phyloP scores from a whole-genome alignment of 2,329 filamentous ascomycete species.

The Fusarium scirpi region DNA sequence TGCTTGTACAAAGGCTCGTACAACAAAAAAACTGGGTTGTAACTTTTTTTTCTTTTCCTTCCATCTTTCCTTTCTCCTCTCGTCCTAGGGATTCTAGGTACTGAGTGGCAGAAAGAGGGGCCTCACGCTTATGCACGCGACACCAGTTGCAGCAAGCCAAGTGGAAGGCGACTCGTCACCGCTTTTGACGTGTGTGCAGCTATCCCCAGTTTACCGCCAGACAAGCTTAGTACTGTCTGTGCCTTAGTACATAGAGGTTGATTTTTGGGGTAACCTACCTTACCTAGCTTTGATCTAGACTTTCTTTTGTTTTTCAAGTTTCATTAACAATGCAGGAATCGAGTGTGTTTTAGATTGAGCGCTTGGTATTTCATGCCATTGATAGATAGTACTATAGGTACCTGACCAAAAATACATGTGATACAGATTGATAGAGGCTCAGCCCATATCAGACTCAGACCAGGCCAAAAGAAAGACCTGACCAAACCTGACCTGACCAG shows the following conservation, averaged over 20 bases:
- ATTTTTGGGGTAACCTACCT: background rate
- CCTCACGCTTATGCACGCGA: conserved; percentile 48
- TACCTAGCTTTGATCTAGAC: background rate
- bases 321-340: background rate
- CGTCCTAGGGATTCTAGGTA: background rate
- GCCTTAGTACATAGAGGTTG: background rate
- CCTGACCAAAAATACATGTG: background rate
- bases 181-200: conserved; percentile 36
- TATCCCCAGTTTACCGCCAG: conserved; percentile 12
- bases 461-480: conserved; percentile 8
- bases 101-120: conserved; percentile 19
- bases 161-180: conserved; percentile 41
- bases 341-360: background rate
- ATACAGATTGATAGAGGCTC: background rate
- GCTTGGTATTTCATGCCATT: background rate
- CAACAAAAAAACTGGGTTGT: conserved; percentile 27
- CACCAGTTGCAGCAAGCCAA: conserved; percentile 44
- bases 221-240: background rate
- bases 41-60: conserved; percentile 5
- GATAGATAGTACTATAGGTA: background rate
- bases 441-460: conserved; percentile 16
- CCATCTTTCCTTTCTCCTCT: background rate
- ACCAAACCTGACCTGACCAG: conserved; percentile 8
- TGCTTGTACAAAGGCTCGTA: conserved; percentile 17
- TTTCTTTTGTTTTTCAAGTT: background rate